Evolutionary conservation across 345 rosid species (phyloP), one percentile per base, ranked within the genome.

Genomic region (Lepidium didymum): DNA sequence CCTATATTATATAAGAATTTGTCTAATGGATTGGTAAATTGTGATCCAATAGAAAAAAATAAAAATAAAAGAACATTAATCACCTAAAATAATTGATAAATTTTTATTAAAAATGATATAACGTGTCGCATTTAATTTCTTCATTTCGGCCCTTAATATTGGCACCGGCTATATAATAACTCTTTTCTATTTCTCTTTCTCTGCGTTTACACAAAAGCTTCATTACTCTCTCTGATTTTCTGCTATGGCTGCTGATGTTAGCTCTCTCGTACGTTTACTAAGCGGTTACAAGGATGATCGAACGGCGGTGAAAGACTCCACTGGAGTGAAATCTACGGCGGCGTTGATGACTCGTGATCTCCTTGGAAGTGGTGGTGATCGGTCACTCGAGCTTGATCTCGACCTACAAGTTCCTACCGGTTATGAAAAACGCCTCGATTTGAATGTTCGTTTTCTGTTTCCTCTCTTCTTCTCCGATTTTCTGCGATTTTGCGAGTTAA

Each of bases 361-460:
- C 56, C 96, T 94, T 19, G 87, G 86, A 16, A 71, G 18, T 43
- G 40, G 56, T 38, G 64, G 51, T 1, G 69, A 79, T 33, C 88
- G 83, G 44, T 81, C 82, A 12, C 85, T 81, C 8, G 97, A 94
- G 72, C 83, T 89, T 59, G 96, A 94, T 84, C 90, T 94, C 15
- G 97, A 94, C 38, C 77, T 87, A 50, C 88, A 87, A 69, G 99
- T 89, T 14, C 99, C 99, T 10, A 41, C 44, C 10, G 97, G 99
- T 38, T 94, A 83, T 83, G 99, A 94, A 62, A 94, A 94, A 75
- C 89, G 93, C 7, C 87, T 94, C 27, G 97, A 94, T 38, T 80
- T 94, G 72, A 86, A 85, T 93, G 99, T 94, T 62, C 44, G 42
- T 62, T 36, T 62, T 50, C 23, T 34, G 6, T 15, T 45, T 36